Evolutionary conservation across 768 basidiomycete genomes (phyloP).

Genomic region (Tricholoma furcatifolium): DNA sequence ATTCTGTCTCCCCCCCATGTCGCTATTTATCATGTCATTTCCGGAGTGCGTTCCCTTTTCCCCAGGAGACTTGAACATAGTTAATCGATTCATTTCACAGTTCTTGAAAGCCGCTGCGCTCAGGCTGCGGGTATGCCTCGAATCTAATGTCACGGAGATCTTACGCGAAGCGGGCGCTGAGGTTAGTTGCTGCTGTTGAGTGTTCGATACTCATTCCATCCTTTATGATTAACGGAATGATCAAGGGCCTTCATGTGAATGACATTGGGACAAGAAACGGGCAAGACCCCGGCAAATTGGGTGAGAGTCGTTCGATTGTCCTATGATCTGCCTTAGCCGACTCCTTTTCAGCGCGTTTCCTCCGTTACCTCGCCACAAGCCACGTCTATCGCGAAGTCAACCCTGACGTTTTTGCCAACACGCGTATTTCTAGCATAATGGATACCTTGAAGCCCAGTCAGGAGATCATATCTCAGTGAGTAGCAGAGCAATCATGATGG

Average conservation of each 20-base stretch:
- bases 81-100: neutral
- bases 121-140: constrained; percentile 24
- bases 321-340: neutral
- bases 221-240: constrained; percentile 2
- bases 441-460: constrained; percentile 24
- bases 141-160: constrained; percentile 33
- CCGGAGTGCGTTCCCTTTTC: constrained; percentile 6
- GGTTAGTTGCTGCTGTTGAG: constrained; percentile 11
- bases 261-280: neutral
- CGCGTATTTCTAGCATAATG: constrained; percentile 28
- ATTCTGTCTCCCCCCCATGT: constrained; percentile 11
- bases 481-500: neutral
- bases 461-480: constrained; percentile 22
- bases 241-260: neutral
- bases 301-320: neutral
- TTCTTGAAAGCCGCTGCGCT: constrained; percentile 21
- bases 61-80: neutral
- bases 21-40: constrained; percentile 5
- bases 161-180: constrained; percentile 33
- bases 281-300: neutral
- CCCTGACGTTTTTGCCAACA: constrained; percentile 32
- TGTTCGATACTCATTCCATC: no score
- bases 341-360: constrained; percentile 18
- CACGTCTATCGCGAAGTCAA: constrained; percentile 22
- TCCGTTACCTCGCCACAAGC: constrained; percentile 21